These are phyloP conservation scores for Volutella citrinella DNA, from an alignment of 2,329 filamentous ascomycete genomes.

Conservation along the genomic window DNA sequence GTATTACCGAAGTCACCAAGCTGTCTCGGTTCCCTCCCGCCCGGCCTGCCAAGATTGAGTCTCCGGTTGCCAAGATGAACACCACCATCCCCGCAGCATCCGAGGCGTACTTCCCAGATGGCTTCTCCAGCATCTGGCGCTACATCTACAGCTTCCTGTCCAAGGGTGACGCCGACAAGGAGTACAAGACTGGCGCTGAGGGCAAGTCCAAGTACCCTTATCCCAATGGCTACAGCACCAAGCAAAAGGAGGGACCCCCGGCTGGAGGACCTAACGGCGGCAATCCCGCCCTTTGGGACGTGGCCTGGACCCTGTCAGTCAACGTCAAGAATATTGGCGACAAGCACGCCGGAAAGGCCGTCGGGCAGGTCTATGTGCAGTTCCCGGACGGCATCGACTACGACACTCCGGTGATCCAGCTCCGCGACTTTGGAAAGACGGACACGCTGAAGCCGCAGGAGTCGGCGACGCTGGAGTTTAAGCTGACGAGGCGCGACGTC, in stretches of 20 bases:
- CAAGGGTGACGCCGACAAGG: conserved; percentile 33
- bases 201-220: conserved; percentile 53
- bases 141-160: conserved; percentile 69
- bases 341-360: conserved; percentile 47
- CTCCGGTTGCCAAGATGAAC: conserved; percentile 42
- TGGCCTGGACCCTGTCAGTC: conserved; percentile 53
- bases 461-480: conserved; percentile 43
- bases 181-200: conserved; percentile 39
- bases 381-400: too few species aligned
- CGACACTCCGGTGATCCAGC: conserved; percentile 55
- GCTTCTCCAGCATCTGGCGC: conserved; percentile 58
- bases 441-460: conserved; percentile 44
- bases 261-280: too few species aligned
- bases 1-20: conserved; percentile 43
- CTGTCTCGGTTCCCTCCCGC: conserved; percentile 38
- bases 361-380: conserved; percentile 57
- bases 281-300: background rate
- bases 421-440: conserved; percentile 63
- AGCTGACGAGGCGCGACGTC: conserved; percentile 58
- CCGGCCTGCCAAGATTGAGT: conserved; percentile 34
- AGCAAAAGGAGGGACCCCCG: too few species aligned
- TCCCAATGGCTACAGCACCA: conserved; percentile 61
- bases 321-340: conserved; percentile 64
- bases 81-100: conserved; percentile 50
- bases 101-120: conserved; percentile 56